Percentiles rank a stretch among this genome's conserved stretches.
phyloP scores from a whole-genome alignment of 805 yeast genomes.

The Hagleromyces aurorensis region DNA sequence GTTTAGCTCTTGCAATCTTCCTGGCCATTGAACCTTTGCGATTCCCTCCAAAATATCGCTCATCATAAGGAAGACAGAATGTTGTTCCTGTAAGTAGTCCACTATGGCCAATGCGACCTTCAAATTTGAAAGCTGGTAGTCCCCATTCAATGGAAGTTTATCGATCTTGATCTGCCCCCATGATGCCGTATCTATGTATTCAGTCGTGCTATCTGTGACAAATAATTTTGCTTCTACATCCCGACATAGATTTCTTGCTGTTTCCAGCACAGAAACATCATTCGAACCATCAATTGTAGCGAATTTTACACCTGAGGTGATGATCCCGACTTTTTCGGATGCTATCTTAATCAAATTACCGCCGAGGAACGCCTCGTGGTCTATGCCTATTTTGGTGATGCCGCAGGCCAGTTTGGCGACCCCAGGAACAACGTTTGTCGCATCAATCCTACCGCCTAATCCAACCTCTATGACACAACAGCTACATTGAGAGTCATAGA shows the following conservation, averaged over 20 bases:
- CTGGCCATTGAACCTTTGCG: conserved; percentile 66
- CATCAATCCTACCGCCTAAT: conserved; percentile 81
- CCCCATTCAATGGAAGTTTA: conserved; percentile 56
- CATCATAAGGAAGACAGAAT: conserved; percentile 26
- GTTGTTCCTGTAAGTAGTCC: conserved; percentile 28
- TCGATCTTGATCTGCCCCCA: conserved; percentile 28
- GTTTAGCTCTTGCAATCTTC: conserved; percentile 57
- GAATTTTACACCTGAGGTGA: conserved; percentile 40
- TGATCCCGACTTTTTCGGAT: conserved; percentile 76
- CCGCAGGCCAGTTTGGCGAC: conserved; percentile 53
- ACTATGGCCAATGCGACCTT: conserved; percentile 57
- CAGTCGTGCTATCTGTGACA: conserved; percentile 14
- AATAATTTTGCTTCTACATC: conserved; percentile 25
- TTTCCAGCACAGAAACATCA: conserved; percentile 40
- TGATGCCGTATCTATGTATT: conserved; percentile 19
- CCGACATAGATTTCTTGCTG: conserved; percentile 35
- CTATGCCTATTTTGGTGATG: conserved; percentile 78
- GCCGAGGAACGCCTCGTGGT: conserved; percentile 77
- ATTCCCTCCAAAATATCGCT: conserved; percentile 45
- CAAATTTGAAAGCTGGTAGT: conserved; percentile 63
- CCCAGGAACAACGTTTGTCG: conserved; percentile 65
- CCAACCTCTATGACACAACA: conserved; percentile 92
- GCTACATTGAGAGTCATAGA: conserved; percentile 49
- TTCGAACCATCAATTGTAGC: conserved; percentile 71
- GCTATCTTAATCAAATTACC: conserved; percentile 59